Evolutionary conservation across 2,329 filamentous ascomycete species (phyloP).

Genomic region (Pyricularia pennisetigena): DNA sequence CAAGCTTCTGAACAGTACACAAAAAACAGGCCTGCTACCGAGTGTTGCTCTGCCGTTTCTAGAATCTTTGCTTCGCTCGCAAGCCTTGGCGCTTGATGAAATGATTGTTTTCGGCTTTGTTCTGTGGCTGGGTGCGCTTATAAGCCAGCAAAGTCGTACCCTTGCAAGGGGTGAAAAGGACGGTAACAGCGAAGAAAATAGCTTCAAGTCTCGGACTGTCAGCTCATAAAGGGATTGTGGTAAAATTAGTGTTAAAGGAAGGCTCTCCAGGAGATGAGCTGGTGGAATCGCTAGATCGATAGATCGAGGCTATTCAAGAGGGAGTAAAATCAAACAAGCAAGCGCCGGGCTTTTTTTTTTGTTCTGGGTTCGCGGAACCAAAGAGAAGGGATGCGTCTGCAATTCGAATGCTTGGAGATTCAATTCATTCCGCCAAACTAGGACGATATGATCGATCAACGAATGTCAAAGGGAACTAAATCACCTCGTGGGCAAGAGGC

Average conservation of each 20-base stretch:
- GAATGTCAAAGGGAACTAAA: neutral
- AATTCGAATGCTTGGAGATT: neutral
- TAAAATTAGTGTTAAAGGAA: neutral
- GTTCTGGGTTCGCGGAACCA: neutral
- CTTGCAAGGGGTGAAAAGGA: neutral
- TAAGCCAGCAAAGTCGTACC: neutral
- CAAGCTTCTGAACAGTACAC: neutral
- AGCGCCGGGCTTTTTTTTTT: neutral
- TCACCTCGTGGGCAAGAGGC: neutral
- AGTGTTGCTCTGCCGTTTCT: neutral
- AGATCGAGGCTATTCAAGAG: neutral
- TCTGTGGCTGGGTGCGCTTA: neutral
- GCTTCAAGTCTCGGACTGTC: neutral
- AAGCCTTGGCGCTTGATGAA: neutral
- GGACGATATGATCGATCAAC: neutral
- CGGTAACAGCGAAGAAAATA: neutral
- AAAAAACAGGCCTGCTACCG: neutral
- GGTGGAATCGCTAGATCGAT: neutral
- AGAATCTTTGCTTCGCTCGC: neutral
- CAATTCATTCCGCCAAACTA: neutral
- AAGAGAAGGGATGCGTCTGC: neutral
- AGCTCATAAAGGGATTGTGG: neutral
- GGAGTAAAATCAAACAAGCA: constrained; percentile 3
- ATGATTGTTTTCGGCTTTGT: neutral
- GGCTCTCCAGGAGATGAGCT: neutral